phyloP scores from a whole-genome alignment of 2,329 filamentous ascomycete genomes.

The Cercospora sojina region DNA sequence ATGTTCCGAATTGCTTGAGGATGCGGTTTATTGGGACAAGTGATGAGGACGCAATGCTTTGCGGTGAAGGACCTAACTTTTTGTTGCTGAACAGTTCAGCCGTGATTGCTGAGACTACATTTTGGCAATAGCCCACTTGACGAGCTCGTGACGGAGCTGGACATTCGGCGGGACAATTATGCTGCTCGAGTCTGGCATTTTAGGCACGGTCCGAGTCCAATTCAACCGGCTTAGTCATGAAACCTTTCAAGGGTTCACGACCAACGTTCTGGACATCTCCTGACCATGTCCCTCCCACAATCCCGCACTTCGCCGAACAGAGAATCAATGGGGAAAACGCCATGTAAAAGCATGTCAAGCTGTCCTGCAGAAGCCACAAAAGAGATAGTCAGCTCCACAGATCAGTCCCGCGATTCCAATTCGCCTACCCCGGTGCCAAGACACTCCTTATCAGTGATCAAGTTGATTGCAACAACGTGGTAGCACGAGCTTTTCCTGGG shows the following conservation, averaged over 20 bases:
- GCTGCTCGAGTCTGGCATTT: background rate
- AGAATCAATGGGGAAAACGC: background rate
- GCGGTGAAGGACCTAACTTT: background rate
- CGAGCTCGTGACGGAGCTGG: slow-evolving; percentile 10
- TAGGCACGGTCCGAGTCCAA: slow-evolving; percentile 2
- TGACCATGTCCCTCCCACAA: background rate
- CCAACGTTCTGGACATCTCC: slow-evolving; percentile 6
- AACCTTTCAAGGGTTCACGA: background rate
- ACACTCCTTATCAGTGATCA: slow-evolving; percentile 9
- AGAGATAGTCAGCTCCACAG: background rate
- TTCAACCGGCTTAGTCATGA: slow-evolving; percentile 11
- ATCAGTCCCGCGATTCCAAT: background rate
- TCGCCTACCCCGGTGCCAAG: slow-evolving; percentile 5
- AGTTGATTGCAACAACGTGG: slow-evolving; percentile 2
- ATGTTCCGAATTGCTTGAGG: background rate
- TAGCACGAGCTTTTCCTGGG: slow-evolving; percentile 1
- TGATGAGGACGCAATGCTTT: background rate
- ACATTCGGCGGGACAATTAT: slow-evolving; percentile 6
- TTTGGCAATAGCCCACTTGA: slow-evolving; percentile 6
- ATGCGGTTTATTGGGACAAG: background rate
- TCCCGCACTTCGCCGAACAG: background rate
- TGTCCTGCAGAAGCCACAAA: background rate
- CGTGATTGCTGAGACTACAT: slow-evolving; percentile 14
- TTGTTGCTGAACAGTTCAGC: slow-evolving; percentile 14
- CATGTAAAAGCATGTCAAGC: background rate